These are phyloP conservation scores for Hymenoscyphus scutula DNA, from an alignment of 2,329 filamentous ascomycete genomes.

Conservation along the genomic window DNA sequence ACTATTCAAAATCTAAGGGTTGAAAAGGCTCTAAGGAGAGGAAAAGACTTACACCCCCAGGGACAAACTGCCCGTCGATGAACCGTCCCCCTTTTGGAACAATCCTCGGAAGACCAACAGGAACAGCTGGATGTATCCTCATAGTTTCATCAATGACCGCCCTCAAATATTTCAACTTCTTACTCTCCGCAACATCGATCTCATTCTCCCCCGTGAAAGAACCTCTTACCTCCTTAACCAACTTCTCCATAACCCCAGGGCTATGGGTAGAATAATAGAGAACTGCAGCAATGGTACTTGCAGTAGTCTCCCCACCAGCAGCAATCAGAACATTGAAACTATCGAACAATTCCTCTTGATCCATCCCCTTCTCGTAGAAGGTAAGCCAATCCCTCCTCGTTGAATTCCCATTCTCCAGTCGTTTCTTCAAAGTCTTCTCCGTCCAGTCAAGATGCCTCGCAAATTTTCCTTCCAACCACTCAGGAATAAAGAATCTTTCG, in stretches of 20 bases:
- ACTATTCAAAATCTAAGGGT: not conserved
- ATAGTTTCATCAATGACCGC: conserved; percentile 16
- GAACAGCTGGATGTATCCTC: conserved; percentile 17
- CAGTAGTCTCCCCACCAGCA: conserved; percentile 22
- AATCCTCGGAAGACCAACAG: conserved; percentile 8
- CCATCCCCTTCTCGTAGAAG: conserved; percentile 6
- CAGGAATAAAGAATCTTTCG: not conserved
- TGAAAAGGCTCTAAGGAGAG: too few relatives aligned
- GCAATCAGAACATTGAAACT: conserved; percentile 19
- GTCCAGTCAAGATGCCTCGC: not conserved
- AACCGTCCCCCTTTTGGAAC: conserved; percentile 3
- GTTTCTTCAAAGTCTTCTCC: not conserved
- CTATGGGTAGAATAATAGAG: conserved; percentile 32
- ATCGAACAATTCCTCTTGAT: conserved; percentile 13
- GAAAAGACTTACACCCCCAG: conserved; percentile 1
- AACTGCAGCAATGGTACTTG: conserved; percentile 20
- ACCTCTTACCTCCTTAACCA: conserved; percentile 42
- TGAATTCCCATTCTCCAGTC: not conserved
- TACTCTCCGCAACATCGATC: conserved; percentile 3
- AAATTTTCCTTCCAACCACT: not conserved
- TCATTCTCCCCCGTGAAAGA: conserved; percentile 33
- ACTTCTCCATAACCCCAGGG: conserved; percentile 33
- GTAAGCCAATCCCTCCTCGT: not conserved
- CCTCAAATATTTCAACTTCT: conserved; percentile 11
- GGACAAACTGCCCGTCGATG: conserved; percentile 8